Base-by-base conservation (phyloP, 2,329 filamentous ascomycete genomes). In the Dryadomyces quercivorus region DNA sequence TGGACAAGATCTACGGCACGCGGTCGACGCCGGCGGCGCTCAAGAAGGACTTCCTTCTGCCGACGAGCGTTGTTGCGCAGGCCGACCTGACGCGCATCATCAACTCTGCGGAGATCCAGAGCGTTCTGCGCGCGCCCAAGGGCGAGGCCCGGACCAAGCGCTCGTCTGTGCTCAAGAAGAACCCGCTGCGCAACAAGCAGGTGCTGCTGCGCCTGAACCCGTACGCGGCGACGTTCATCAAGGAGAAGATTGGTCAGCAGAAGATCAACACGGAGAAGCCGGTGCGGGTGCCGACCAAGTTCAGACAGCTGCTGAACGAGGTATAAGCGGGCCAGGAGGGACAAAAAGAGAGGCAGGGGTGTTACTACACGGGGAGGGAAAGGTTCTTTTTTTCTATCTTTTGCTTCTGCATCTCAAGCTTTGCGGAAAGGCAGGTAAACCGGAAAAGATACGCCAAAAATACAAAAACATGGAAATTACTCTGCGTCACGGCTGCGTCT, bases 1-100 rank as follows among this genome's bases (percentile, higher is more conserved):
- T 98, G 62, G 92, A 98, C 77, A 84, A 84, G 75, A 85, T 98
- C 80, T 98, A 98, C 81, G 92, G 92, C 72, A 85, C 86, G 71
- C 94, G 90, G 71, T 93, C 88, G 68, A 78, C 84, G 72, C 82
- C 92, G 64, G 92, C 91, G 50, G 85, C 86, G 61, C 85, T 95
- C 70, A 98, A 98, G 90, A 94, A 93, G 80, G 92, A 98, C 82
- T 98, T 93, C 87, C 82, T 95, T 69, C 85, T 98, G 64, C 93
- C 93, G 63, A 86, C 86, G 68, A 91, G 92, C 79, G 74, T 94
- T 65, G 88, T 98, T 71, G 81, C 86, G 68, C 92, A 98, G 82
- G 84, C 93, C 70, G 93, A 98, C 70, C 85, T 98, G 66, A 84
- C 83, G 77, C 93, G 94, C 75, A 83, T 98, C 70, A 98, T 98